Base-by-base conservation (phyloP, 176 grass and related monocot species). In the Thalia dealbata region DNA sequence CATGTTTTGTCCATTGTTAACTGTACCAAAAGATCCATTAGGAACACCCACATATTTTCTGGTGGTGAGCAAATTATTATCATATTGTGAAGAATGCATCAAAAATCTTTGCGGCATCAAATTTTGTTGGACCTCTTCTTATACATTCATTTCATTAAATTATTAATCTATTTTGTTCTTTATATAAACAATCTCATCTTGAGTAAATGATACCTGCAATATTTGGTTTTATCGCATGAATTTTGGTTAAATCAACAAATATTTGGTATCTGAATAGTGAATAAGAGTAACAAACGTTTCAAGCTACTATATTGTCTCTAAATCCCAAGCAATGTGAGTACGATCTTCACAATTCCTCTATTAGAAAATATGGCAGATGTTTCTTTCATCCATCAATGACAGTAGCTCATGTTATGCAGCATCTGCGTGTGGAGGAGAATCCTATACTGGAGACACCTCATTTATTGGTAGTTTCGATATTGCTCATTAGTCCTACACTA, bases 371-470 rank as follows among this genome's bases (percentile, higher is more conserved):
- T n/a, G n/a, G n/a, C n/a, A n/a, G n/a, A n/a, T n/a, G 3, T 5
- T 65, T 69, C 24, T 55, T 21, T 14, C 46, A 27, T 2, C 12
- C n/a, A 30, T 29, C 19, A 29, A 0, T 52, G 30, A 30, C 12
- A 18, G 15, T 3, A 19, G 29, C 44, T 21, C 61, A 38, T 83
- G 23, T 35, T 77, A 26, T 71, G 78, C 85, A 97, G 93, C 90
- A 90, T 88, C 82, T 97, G 80, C 84, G 89, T 29, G 84, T 92
- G 1, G 89, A 97, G 84, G 93, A 97, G 63, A 97, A 92, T 79
- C 93, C 89, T 58, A 63, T 97, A 71, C 79, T 97, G 73, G 93
- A 97, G 55, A 83, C 83, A 68, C 83, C 87, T 81, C 87, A 97
- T 80, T 72, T 92, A 66, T 89, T 90, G 82, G 89, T 81, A 64